Percentiles rank a stretch among this genome's conserved stretches.
Conservation (phyloP, 306 rosid genomes). For the Chamaecrista fasciculata region DNA sequence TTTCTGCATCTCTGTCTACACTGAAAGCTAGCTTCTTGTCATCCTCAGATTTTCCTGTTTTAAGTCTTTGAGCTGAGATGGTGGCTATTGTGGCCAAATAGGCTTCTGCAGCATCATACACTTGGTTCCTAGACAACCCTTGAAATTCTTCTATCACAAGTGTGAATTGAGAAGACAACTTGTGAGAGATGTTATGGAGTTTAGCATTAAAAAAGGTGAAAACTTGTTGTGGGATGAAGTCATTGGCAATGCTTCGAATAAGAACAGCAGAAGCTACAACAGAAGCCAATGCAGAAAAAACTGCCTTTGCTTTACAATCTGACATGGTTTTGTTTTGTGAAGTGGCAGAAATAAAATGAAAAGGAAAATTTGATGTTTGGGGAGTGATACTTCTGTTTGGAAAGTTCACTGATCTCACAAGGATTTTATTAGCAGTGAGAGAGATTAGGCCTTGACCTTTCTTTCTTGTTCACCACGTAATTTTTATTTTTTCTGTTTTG, state of each 20-base stretch:
- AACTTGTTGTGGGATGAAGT: constrained; percentile 12
- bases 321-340: constrained; percentile 9
- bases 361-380: too few species aligned
- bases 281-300: constrained; percentile 26
- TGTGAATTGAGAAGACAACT: constrained; percentile 44
- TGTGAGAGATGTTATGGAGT: neutral
- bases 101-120: constrained; percentile 68
- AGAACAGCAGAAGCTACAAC: constrained; percentile 23
- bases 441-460: too few species aligned
- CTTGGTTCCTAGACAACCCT: constrained; percentile 59
- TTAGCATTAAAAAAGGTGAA: neutral
- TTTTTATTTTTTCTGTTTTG: too few species aligned
- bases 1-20: constrained; percentile 39
- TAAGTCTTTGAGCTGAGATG: constrained; percentile 52
- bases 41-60: constrained; percentile 49
- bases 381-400: too few species aligned
- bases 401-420: too few species aligned
- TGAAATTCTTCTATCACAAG: constrained; percentile 63
- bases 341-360: too few species aligned
- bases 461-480: too few species aligned
- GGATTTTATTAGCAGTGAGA: too few species aligned
- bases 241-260: neutral
- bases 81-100: too few species aligned
- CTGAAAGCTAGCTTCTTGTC: constrained; percentile 26
- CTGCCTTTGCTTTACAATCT: neutral